phyloP scores from a whole-genome alignment of 2,329 filamentous ascomycete genomes.

The Delphinella strobiligena region DNA sequence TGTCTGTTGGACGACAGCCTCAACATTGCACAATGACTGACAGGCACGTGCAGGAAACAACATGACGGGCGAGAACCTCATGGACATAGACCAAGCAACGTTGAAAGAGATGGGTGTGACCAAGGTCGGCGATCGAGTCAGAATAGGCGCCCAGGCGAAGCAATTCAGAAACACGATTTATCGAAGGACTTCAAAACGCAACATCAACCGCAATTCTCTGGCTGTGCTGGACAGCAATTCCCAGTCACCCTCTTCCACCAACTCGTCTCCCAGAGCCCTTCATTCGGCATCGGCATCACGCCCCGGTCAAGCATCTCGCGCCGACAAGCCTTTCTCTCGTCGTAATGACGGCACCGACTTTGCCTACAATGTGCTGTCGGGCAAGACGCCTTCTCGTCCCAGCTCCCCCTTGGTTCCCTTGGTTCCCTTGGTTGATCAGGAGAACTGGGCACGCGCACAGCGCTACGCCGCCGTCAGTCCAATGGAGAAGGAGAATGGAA shows the following conservation, averaged over 20 bases:
- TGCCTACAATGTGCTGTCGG: constrained; percentile 26
- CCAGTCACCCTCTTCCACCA: constrained; percentile 20
- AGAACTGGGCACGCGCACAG: constrained; percentile 41
- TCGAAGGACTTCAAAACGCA: constrained; percentile 51
- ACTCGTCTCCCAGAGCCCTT: constrained; percentile 17
- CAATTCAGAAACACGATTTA: constrained; percentile 37
- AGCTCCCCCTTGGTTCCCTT: constrained; percentile 48
- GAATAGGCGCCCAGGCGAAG: constrained; percentile 48
- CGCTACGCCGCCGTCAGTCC: constrained; percentile 51
- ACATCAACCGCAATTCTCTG: constrained; percentile 65
- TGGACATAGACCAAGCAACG: constrained; percentile 94
- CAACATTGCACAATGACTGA: not conserved
- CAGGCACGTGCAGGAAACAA: constrained; percentile 54
- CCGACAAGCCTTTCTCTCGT: constrained; percentile 36
- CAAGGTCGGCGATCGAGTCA: constrained; percentile 91
- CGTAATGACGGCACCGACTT: constrained; percentile 32
- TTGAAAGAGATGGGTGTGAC: constrained; percentile 97
- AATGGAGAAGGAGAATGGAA: constrained; percentile 38
- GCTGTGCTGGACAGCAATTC: constrained; percentile 60
- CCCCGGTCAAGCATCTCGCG: constrained; percentile 30
- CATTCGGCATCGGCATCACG: constrained; percentile 33
- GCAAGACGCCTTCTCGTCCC: constrained; percentile 52
- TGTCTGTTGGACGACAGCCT: not conserved
- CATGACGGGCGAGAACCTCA: constrained; percentile 91
- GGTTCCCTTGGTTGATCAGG: constrained; percentile 53